Evolutionary conservation across 2,329 filamentous ascomycete genomes (phyloP).

Genomic region (Teratosphaeria viscida): DNA sequence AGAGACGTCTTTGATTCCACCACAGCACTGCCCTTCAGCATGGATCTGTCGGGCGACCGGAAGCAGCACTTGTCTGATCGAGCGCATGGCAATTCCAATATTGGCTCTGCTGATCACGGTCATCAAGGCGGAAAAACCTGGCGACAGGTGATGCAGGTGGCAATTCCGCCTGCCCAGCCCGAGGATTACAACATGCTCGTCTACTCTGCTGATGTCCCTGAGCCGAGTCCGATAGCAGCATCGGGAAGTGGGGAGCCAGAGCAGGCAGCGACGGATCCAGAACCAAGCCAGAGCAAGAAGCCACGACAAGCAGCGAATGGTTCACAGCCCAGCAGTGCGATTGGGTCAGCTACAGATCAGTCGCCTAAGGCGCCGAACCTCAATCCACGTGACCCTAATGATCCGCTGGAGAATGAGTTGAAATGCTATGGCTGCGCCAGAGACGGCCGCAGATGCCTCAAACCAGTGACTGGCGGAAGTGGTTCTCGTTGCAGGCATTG

Average conservation of each 20-base stretch:
- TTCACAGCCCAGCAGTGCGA: background rate
- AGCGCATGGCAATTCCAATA: background rate
- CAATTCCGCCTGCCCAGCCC: background rate
- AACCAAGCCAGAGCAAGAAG: background rate
- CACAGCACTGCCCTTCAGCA: constrained; percentile 4
- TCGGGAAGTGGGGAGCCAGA: background rate
- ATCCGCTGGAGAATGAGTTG: background rate
- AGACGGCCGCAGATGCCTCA: background rate
- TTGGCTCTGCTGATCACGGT: background rate
- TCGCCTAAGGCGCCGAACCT: background rate
- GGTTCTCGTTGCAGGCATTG: background rate
- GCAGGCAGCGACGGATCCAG: background rate
- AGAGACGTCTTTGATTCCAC: constrained; percentile 8
- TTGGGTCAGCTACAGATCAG: background rate
- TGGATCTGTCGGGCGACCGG: background rate
- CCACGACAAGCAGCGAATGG: background rate
- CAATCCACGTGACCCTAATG: background rate
- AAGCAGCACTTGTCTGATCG: background rate
- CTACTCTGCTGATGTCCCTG: background rate
- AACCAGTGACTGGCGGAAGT: background rate
- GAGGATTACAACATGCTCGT: background rate
- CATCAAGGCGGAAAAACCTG: background rate
- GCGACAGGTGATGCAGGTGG: background rate
- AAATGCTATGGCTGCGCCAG: background rate
- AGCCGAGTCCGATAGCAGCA: background rate